Conservation (phyloP, 208 protist species). For the Trypanosoma boissoni region DNA sequence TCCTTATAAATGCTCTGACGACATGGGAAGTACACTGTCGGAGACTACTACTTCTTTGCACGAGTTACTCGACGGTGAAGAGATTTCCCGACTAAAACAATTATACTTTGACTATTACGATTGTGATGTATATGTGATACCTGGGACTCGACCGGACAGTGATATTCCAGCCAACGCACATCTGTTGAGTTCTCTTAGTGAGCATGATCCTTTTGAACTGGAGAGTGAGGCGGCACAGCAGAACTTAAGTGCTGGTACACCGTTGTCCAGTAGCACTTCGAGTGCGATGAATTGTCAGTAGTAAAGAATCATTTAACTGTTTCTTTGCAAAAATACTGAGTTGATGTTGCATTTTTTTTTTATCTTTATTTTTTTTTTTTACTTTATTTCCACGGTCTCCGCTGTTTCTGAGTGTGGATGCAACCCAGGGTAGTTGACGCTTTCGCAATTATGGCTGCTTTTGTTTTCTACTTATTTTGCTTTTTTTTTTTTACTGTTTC, state of each 20-base stretch:
- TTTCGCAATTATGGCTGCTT: background rate
- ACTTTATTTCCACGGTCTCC: too few relatives aligned
- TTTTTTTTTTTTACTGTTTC: constrained; percentile 12
- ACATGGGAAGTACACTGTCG: constrained; percentile 21
- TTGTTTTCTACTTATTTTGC: constrained; percentile 7
- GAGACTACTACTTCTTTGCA: constrained; percentile 35
- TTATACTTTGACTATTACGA: constrained; percentile 91
- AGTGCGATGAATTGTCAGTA: constrained; percentile 18
- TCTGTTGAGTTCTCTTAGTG: constrained; percentile 25
- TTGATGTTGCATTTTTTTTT: background rate
- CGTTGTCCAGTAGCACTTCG: constrained; percentile 5
- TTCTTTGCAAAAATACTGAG: too few relatives aligned
- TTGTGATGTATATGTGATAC: constrained; percentile 58
- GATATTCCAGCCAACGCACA: constrained; percentile 18
- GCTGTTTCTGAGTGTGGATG: too few relatives aligned
- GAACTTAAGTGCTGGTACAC: constrained; percentile 17
- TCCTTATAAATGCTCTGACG: constrained; percentile 1
- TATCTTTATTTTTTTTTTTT: background rate
- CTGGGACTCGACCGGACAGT: constrained; percentile 18
- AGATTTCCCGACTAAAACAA: constrained; percentile 71
- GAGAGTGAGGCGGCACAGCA: constrained; percentile 3
- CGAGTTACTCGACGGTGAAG: constrained; percentile 58
- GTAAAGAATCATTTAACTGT: too few relatives aligned
- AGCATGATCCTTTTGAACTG: constrained; percentile 20
- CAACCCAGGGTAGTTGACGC: too few relatives aligned